phyloP scores from a whole-genome alignment of 108 stramenopile species.

The Discostella stelligeroides region DNA sequence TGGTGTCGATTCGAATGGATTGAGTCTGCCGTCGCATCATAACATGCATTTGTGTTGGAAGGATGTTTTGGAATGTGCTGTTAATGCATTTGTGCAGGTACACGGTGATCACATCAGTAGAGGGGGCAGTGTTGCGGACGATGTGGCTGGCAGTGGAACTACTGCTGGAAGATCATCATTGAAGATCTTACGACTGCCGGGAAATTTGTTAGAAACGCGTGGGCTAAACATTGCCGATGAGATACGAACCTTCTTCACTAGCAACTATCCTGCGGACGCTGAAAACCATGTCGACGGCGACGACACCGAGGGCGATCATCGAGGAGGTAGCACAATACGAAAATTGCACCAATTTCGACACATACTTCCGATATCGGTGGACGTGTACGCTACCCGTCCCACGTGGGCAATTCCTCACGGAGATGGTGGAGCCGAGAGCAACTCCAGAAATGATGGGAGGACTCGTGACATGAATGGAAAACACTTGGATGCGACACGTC shows the following conservation, averaged over 20 bases:
- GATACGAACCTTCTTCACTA: conserved; percentile 47
- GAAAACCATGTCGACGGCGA: conserved; percentile 2
- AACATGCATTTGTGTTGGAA: conserved; percentile 66
- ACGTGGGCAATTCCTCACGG: conserved; percentile 38
- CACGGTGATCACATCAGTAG: conserved; percentile 18
- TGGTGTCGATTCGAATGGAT: conserved; percentile 81
- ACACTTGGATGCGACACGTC: conserved; percentile 31
- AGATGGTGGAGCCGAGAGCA: neutral
- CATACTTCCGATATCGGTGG: conserved; percentile 27
- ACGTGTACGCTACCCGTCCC: conserved; percentile 62
- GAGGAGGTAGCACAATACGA: too few species aligned
- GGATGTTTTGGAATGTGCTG: conserved; percentile 50
- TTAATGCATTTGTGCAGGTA: conserved; percentile 47
- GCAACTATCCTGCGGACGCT: neutral
- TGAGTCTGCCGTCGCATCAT: conserved; percentile 65
- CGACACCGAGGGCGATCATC: conserved; percentile 17
- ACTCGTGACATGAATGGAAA: conserved; percentile 26
- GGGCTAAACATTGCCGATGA: conserved; percentile 66
- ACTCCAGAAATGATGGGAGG: too few species aligned
- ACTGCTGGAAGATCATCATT: conserved; percentile 45
- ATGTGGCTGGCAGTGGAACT: neutral
- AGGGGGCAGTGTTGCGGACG: neutral
- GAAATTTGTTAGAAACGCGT: conserved; percentile 74
- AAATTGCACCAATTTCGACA: conserved; percentile 18
- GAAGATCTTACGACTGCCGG: conserved; percentile 72